Conservation (phyloP, 1,284 basidiomycete species). For the Takashimella tepidaria region DNA sequence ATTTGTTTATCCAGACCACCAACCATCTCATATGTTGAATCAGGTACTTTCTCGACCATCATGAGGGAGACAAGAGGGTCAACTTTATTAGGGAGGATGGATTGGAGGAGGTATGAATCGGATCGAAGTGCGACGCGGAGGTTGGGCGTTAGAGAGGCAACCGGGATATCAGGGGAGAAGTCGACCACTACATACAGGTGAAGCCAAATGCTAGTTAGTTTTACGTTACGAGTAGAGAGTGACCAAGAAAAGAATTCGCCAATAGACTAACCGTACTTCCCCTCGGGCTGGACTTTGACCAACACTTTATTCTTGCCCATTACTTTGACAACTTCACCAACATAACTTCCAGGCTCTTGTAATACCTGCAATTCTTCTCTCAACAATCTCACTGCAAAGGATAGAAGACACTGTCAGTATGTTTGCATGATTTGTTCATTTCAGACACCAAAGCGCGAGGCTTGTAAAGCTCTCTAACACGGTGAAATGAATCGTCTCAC, state of each 20-base stretch:
- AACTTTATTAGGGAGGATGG: conserved; percentile 90
- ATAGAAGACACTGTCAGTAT: neutral
- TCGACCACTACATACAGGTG: conserved; percentile 68
- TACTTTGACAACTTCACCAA: conserved; percentile 95
- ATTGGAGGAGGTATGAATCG: conserved; percentile 91
- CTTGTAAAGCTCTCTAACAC: neutral
- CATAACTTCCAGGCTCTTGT: conserved; percentile 95
- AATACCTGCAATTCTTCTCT: conserved; percentile 91
- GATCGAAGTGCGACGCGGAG: conserved; percentile 92
- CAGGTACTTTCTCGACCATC: conserved; percentile 99
- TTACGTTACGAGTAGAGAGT: too few species aligned
- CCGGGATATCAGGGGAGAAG: conserved; percentile 81
- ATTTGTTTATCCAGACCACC: conserved; percentile 97
- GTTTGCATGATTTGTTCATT: neutral
- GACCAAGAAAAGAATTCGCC: too few species aligned
- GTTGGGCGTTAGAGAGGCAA: conserved; percentile 73
- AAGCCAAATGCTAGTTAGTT: too few species aligned
- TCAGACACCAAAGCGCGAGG: neutral
- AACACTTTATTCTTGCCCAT: conserved; percentile 99
- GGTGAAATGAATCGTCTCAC: too few species aligned
- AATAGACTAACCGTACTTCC: conserved; percentile 77
- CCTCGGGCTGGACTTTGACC: conserved; percentile 97
- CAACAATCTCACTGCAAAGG: conserved; percentile 62
- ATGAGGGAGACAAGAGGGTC: conserved; percentile 93
- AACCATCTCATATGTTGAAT: conserved; percentile 99